A percentile compares a stretch with the other conserved stretches of the same genome.
These are phyloP conservation scores for Cyclotella kingstonii DNA, from an alignment of 108 stramenopile species.

Conservation along the genomic window DNA sequence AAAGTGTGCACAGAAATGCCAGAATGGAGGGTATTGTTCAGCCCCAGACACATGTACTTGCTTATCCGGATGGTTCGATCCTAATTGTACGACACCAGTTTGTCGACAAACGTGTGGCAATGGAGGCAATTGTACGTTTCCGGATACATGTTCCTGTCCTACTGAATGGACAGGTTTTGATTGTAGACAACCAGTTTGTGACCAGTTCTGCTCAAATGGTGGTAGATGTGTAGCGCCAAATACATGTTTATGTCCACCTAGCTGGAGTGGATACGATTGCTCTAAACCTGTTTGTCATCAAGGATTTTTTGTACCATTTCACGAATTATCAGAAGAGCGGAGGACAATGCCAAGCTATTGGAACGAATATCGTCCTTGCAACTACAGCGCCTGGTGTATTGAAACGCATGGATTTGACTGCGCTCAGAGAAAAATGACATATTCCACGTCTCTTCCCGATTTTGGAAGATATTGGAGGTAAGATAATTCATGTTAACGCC, in stretches of 20 bases:
- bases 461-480: constrained; percentile 39
- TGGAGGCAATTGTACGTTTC: constrained; percentile 84
- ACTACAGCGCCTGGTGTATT: constrained; percentile 68
- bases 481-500: not conserved
- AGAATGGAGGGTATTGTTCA: constrained; percentile 66
- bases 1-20: constrained; percentile 72
- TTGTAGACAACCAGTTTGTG: constrained; percentile 76
- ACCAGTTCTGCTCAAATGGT: constrained; percentile 65
- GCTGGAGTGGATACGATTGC: constrained; percentile 78
- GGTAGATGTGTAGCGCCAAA: constrained; percentile 81
- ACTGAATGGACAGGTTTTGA: constrained; percentile 71
- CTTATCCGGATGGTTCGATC: constrained; percentile 78
- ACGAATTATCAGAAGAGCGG: constrained; percentile 18
- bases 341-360: constrained; percentile 22
- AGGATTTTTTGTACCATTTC: constrained; percentile 63
- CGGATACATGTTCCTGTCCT: constrained; percentile 73
- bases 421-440: constrained; percentile 34
- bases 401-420: constrained; percentile 81
- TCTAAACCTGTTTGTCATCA: constrained; percentile 77
- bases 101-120: constrained; percentile 89
- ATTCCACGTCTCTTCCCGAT: constrained; percentile 5
- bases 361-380: constrained; percentile 67
- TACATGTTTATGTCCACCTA: constrained; percentile 78
- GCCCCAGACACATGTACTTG: constrained; percentile 86
- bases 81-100: constrained; percentile 88